Evolutionary conservation across 768 basidiomycete species (phyloP).

Genomic region (Boletus sp.): DNA sequence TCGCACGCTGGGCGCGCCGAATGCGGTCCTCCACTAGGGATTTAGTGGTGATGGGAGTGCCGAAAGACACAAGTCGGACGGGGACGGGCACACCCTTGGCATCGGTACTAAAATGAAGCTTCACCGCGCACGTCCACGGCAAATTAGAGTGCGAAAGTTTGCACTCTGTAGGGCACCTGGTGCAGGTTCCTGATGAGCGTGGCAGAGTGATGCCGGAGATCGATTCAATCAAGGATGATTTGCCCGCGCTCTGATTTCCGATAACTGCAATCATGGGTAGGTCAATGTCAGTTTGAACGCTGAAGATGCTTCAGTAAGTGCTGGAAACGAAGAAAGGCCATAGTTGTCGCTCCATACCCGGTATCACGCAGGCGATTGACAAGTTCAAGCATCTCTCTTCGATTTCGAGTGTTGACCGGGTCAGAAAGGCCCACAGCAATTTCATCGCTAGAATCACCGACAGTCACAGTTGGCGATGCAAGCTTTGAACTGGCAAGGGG

Average conservation of each 20-base stretch:
- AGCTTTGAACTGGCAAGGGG: background rate
- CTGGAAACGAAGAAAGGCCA: background rate
- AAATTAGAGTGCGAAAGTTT: background rate
- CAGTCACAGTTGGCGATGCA: background rate
- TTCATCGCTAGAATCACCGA: background rate
- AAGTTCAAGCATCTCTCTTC: slow-evolving; percentile 53
- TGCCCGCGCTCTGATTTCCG: slow-evolving; percentile 1
- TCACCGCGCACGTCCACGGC: background rate
- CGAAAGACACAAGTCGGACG: background rate
- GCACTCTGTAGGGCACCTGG: slow-evolving; percentile 5
- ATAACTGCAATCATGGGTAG: slow-evolving; percentile 4
- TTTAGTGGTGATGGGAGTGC: background rate
- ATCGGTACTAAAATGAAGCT: background rate
- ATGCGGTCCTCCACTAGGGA: background rate
- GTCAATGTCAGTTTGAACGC: slow-evolving; percentile 3
- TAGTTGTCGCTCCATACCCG: slow-evolving; percentile 37
- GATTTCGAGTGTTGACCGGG: slow-evolving; percentile 50
- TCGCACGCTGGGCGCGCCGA: background rate
- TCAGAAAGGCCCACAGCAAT: slow-evolving; percentile 51
- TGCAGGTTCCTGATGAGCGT: background rate
- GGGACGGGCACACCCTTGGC: background rate
- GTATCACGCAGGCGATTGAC: slow-evolving; percentile 63
- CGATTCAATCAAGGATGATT: background rate
- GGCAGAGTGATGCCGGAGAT: slow-evolving; percentile 2
- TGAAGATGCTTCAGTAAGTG: background rate